Evolutionary conservation across 2,329 filamentous ascomycete genomes (phyloP), one percentile per base, ranked within the genome.

Genomic region (Pezicula neosporulosa): DNA sequence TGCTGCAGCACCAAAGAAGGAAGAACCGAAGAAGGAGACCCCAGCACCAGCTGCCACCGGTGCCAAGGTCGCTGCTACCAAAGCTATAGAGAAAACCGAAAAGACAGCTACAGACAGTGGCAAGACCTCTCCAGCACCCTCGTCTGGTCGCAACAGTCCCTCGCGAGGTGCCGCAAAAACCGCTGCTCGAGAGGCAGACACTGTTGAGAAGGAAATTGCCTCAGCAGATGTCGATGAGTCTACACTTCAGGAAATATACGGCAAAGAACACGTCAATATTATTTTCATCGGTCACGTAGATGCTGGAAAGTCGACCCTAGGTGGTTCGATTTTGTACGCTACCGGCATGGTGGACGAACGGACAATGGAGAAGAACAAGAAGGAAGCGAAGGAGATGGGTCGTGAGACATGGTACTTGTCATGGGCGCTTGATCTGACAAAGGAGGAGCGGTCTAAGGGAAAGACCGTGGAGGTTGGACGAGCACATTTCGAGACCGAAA

Each of bases 281-380:
- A 96, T 97, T 59, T 97, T 97, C 74, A 88, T 97, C 66, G 93
- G 94, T 47, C 94, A 99, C 78, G 95, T 99, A 63, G 94, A 99
- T 76, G 94, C 94, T 48, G 94, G 94, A 63, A 99, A 99, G 76
- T 97, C 91, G 37, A 99, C 94, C 3, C 80, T 99, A 6, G 94
- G 94, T 67, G 94, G 94, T 47, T 89, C 89, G 48, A 96, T 99
- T 57, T 78, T 99, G 13, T 96, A 94, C 70, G 85, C 84, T 48
- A 97, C 93, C 5, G 94, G 94, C 54, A 99, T 97, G 94, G 94
- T 99, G n/a, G 95, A 99, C 66, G 91, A 99, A 73, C 85, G 94
- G 68, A 99, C 94, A 35, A 83, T 99, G 79, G 94, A 99, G 49
- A 99, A 99, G 74, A 96, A 96, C 78, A 96, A 93, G 81, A 85